phyloP scores from a whole-genome alignment of 345 rosid species.

The Eucalyptus curtisii region DNA sequence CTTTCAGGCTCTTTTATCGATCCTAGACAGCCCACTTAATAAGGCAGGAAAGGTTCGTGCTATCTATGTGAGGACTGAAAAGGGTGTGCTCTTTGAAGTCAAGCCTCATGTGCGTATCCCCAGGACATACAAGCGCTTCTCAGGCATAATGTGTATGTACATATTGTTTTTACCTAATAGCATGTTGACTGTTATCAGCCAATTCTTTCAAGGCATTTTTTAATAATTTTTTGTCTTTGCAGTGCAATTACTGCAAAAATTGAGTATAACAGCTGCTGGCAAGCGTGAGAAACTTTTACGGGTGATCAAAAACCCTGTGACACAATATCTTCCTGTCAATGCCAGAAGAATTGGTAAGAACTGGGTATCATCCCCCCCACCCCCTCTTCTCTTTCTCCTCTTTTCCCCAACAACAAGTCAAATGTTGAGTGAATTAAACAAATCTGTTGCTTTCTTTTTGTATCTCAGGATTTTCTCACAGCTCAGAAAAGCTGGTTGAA shows the following conservation, averaged over 20 bases:
- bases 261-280: constrained; percentile 63
- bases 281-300: constrained; percentile 74
- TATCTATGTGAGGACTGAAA: constrained; percentile 69
- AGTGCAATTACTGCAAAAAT: constrained; percentile 87
- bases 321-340: constrained; percentile 48
- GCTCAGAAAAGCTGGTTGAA: constrained; percentile 60
- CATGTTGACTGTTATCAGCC: not conserved
- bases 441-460: not conserved
- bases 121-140: constrained; percentile 71
- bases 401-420: no score
- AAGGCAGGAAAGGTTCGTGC: constrained; percentile 83
- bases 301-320: constrained; percentile 71
- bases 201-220: not conserved
- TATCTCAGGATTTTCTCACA: constrained; percentile 64
- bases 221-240: constrained; percentile 2
- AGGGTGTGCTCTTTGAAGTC: constrained; percentile 83
- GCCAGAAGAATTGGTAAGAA: constrained; percentile 60
- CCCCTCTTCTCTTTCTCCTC: no score
- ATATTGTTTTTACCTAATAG: not conserved
- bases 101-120: constrained; percentile 86
- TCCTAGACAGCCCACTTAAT: constrained; percentile 76
- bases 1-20: constrained; percentile 59
- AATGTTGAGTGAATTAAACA: not conserved
- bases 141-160: constrained; percentile 79
- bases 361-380: not conserved